Evolutionary conservation across 306 rosid species (phyloP), one percentile per base, ranked within the genome.

Genomic region (Malus asiatica): DNA sequence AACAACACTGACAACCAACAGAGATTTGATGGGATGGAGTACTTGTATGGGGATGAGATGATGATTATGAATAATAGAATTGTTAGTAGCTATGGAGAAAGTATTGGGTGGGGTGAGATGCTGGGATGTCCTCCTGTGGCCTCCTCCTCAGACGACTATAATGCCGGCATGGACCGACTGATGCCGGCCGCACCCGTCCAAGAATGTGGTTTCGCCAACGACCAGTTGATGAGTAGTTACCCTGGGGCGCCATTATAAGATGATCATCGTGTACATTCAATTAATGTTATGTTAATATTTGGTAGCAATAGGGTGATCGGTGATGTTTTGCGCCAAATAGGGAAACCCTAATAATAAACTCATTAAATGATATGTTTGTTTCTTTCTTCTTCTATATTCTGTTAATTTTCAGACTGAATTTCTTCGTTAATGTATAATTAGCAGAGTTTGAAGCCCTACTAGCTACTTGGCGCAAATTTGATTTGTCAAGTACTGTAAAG

Each of bases 11-110:
- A 13, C 33, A 83, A 70, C 70, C 80, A 85, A 9, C 83, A 79
- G 29, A 75, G 79, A 38, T 63, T 81, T 53, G 87, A 87, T 27
- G 94, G 89, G 84, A 66, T 88, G 78, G 93, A 87, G 63, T 82
- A 86, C 66, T 76, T 89, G 4, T 81, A 70, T 58, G 87, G 82
- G n/a, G 89, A 90, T 6, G 91, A 81, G 55, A 65, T 81, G 45
- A 60, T 70, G 58, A 15, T 70, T 30, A 32, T 71, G 77, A 44
- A 60, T 70, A 69, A 74, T 16, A 51, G 55, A 5, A 15, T 51
- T 51, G 16, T 6, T 16, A 51, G 55, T 51, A 51, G 55, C 16
- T 51, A 51, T 76, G 71, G 71, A 51, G 76, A 71, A 69, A 74
- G 71, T 74, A 72, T 59, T 18, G 75, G 85, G 1, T 86, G 90